Evolutionary conservation across 352 stramenopile genomes (phyloP).

Genomic region (Phytopythium aichiense): DNA sequence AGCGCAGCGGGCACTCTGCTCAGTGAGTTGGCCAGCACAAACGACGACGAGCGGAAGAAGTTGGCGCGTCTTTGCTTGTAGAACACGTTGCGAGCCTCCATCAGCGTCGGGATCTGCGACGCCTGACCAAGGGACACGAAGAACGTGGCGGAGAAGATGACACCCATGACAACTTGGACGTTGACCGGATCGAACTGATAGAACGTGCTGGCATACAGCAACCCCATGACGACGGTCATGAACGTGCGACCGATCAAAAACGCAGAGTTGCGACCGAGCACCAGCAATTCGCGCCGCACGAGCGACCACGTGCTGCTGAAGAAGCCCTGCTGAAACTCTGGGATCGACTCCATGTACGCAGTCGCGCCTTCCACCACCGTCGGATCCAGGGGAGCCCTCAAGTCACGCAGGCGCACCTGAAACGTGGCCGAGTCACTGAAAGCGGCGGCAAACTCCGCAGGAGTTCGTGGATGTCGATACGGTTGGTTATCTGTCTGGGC

Average conservation of each 20-base stretch:
- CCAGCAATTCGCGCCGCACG: slow-evolving; percentile 43
- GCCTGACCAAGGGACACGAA: slow-evolving; percentile 71
- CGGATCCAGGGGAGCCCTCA: slow-evolving; percentile 16
- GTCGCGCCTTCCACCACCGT: slow-evolving; percentile 32
- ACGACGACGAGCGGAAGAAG: slow-evolving; percentile 60
- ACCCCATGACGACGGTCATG: slow-evolving; percentile 37
- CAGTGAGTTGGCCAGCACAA: slow-evolving; percentile 47
- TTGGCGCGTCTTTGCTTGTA: slow-evolving; percentile 35
- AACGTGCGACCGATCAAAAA: slow-evolving; percentile 38
- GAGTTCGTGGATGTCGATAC: slow-evolving; percentile 12
- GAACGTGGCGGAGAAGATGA: slow-evolving; percentile 79
- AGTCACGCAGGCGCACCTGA: slow-evolving; percentile 10
- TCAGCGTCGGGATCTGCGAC: slow-evolving; percentile 68
- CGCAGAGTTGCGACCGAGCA: slow-evolving; percentile 37
- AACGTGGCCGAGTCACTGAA: slow-evolving; percentile 24
- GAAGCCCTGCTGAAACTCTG: slow-evolving; percentile 32
- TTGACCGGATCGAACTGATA: slow-evolving; percentile 35
- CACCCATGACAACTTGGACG: slow-evolving; percentile 51
- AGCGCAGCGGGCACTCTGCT: slow-evolving; percentile 34
- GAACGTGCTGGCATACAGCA: slow-evolving; percentile 42
- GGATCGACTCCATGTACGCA: slow-evolving; percentile 71
- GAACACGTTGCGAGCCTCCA: slow-evolving; percentile 60
- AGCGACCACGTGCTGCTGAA: slow-evolving; percentile 23
- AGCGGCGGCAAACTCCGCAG: slow-evolving; percentile 22
- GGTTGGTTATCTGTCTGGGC: background rate